Conservation (phyloP, 2,329 filamentous ascomycete genomes). For the Colletotrichum sp. region DNA sequence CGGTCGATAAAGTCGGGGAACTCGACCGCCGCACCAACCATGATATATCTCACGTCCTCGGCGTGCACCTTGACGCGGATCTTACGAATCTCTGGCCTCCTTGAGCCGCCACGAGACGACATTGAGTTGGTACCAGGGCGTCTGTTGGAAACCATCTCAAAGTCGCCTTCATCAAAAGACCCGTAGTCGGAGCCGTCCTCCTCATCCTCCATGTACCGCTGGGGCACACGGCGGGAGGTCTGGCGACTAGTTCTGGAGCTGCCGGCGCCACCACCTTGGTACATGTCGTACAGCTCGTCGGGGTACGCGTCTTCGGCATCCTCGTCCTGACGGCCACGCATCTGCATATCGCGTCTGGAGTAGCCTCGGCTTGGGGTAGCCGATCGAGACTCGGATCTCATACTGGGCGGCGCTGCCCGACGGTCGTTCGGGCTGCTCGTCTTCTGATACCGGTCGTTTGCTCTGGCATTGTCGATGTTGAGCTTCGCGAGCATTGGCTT, state of each 20-base stretch:
- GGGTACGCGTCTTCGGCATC: slow-evolving; percentile 69
- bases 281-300: slow-evolving; percentile 74
- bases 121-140: slow-evolving; percentile 50
- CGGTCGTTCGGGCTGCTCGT: slow-evolving; percentile 43
- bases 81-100: slow-evolving; percentile 72
- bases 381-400: slow-evolving; percentile 46
- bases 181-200: slow-evolving; percentile 75
- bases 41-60: slow-evolving; percentile 91
- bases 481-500: slow-evolving; percentile 68
- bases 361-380: slow-evolving; percentile 43
- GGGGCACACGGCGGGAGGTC: slow-evolving; percentile 40
- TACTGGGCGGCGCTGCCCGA: slow-evolving; percentile 33
- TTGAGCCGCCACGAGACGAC: slow-evolving; percentile 58
- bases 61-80: slow-evolving; percentile 92
- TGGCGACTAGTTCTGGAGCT: slow-evolving; percentile 47
- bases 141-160: slow-evolving; percentile 75
- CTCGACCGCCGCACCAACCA: slow-evolving; percentile 75
- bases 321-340: slow-evolving; percentile 32
- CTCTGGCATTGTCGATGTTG: slow-evolving; percentile 60
- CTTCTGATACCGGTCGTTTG: slow-evolving; percentile 61
- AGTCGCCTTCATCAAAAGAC: slow-evolving; percentile 77
- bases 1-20: slow-evolving; percentile 80
- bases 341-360: slow-evolving; percentile 25
- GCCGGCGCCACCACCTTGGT: slow-evolving; percentile 42
- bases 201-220: slow-evolving; percentile 79